Conservation (phyloP, 1,284 basidiomycete genomes). For the Amylostereum areolatum region DNA sequence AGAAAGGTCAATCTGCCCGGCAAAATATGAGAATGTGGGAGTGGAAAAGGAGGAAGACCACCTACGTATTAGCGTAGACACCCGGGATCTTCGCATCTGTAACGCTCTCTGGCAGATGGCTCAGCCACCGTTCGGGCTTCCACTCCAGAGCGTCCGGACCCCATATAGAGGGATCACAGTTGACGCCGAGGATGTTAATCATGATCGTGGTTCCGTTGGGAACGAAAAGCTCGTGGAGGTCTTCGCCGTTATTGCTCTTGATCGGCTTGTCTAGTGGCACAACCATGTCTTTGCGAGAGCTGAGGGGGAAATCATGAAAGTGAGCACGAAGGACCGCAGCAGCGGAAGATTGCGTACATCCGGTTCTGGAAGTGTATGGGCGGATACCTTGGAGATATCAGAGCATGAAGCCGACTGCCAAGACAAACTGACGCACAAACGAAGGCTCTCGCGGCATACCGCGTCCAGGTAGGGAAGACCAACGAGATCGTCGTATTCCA, state of each 20-base stretch:
- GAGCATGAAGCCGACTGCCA: not conserved
- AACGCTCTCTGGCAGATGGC: not conserved
- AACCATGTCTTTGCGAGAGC: not conserved
- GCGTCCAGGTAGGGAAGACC: conserved; percentile 18
- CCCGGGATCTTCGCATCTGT: not conserved
- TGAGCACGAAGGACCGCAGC: not conserved
- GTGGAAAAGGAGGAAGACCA: not conserved
- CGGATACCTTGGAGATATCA: not conserved
- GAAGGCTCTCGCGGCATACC: conserved; percentile 17
- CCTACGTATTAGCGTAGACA: not conserved
- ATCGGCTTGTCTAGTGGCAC: not conserved
- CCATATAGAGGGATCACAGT: not conserved
- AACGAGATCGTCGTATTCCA: conserved; percentile 15
- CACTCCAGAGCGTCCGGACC: not conserved
- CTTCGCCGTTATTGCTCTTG: not conserved
- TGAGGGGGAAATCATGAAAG: not conserved
- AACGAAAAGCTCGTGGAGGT: not conserved
- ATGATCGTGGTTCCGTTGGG: not conserved
- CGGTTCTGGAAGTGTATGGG: not conserved
- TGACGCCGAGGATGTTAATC: not conserved
- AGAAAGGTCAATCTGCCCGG: not conserved
- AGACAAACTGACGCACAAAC: conserved; percentile 12
- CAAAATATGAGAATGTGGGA: not conserved
- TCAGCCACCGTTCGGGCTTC: not conserved
- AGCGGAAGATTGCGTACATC: not conserved